Base-by-base conservation (phyloP, 192 early-diverging fungal genomes). In the Thamnidium elegans region DNA sequence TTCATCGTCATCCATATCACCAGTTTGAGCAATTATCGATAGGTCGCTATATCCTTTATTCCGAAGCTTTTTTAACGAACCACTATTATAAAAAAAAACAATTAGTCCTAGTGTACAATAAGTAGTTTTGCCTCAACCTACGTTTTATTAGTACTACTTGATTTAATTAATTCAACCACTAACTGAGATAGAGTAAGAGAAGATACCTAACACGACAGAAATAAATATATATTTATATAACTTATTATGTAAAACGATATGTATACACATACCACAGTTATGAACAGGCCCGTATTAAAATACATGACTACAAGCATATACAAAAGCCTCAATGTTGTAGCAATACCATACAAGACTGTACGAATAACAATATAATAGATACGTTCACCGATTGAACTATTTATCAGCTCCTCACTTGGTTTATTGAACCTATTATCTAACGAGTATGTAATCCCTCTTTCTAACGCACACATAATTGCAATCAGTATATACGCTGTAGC, bases 261-360 rank as follows among this genome's bases (percentile, higher is more conserved):
- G 50, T 17, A n/a, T 42, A 31, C 58, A 31, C 58, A 17, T 65
- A 73, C 76, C 65, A 78, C 54, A 5, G 65, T 62, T 4, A 60
- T 19, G 19, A 78, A 69, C 1, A 78, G 34, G 31, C 71, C 70
- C 15, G 60, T 65, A 52, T 78, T 72, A 44, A 78, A 78, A 61
- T 72, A 73, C 76, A 78, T 78, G 15, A 62, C 65, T 31, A 78
- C 45, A 14, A 78, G 46, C 76, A 78, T 78, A 53, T 78, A 78
- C 32, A 44, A 52, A 1, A 78, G 39, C 0, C 71, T 71, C 3
- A 78, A 45, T 0, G 51, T 45, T 9, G 62, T 78, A 23, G 56
- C 76, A 7, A 78, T 1, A 6, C 43, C 68, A 59, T 73, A 78
- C 2, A 50, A 44, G 1, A 42, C 1, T 4, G 58, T 68, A 15